Evolutionary conservation across 2,329 filamentous ascomycete species (phyloP).

Genomic region (Endoconidiophora laricicola): DNA sequence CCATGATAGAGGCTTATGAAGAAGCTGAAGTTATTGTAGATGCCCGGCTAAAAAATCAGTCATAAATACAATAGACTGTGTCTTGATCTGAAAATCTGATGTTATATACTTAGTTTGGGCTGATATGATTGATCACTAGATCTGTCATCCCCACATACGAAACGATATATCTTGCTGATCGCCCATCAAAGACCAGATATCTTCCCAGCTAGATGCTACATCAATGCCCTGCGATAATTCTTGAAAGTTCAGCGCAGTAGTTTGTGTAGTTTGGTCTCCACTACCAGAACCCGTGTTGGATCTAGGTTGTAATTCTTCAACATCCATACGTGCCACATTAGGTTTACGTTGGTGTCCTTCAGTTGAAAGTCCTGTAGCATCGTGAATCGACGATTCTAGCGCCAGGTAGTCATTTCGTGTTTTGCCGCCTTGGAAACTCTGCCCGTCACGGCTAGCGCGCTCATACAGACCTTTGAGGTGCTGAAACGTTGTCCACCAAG

Average conservation of each 20-base stretch:
- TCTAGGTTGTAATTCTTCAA: not conserved
- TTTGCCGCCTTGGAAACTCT: conserved; percentile 3
- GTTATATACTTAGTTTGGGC: too few species aligned
- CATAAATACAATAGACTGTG: not conserved
- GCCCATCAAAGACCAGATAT: conserved; percentile 10
- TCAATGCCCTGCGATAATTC: conserved; percentile 1
- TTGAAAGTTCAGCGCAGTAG: not conserved
- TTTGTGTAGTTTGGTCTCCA: not conserved
- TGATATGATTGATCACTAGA: too few species aligned
- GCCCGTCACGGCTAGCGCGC: conserved; percentile 2
- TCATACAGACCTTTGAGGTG: conserved; percentile 5
- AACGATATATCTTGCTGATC: not conserved
- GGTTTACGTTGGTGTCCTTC: conserved; percentile 1
- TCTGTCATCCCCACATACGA: not conserved
- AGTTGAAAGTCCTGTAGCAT: conserved; percentile 2
- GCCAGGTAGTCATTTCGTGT: conserved; percentile 7
- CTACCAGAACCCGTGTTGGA: too few species aligned
- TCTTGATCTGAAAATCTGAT: too few species aligned
- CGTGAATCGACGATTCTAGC: conserved; percentile 11
- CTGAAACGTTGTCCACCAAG: conserved; percentile 4
- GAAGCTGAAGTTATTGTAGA: too few species aligned
- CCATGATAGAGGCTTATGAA: not conserved
- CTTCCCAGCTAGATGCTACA: conserved; percentile 6
- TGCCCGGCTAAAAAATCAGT: conserved; percentile 17
- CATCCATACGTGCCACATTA: conserved; percentile 5